A percentile compares a stretch with the other conserved stretches of the same genome.
Conservation (phyloP, 139 green algal genomes). For the Chlamydomonas schloesseri region DNA sequence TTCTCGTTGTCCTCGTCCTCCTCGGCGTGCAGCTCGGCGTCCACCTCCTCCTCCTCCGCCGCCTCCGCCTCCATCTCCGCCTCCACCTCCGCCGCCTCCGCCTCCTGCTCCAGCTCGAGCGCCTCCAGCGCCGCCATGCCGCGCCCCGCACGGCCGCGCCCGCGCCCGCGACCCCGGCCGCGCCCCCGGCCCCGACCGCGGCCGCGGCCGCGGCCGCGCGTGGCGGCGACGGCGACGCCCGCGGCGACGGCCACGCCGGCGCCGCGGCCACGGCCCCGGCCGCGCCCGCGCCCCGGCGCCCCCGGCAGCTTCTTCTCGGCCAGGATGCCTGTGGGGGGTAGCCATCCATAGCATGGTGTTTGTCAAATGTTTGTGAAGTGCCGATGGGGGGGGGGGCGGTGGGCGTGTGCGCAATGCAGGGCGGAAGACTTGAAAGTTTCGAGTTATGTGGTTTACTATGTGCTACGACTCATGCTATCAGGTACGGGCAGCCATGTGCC, state of each 20-base stretch:
- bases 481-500: too few species aligned
- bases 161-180: background rate
- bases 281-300: background rate
- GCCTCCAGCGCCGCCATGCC: background rate
- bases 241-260: background rate
- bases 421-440: too few species aligned
- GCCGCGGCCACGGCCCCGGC: constrained; percentile 20
- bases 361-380: too few species aligned
- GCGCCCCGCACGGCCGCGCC: background rate
- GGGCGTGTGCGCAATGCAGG: too few species aligned
- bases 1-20: background rate
- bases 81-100: constrained; percentile 21
- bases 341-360: too few species aligned
- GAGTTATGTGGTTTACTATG: too few species aligned
- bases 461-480: too few species aligned
- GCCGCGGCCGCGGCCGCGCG: background rate
- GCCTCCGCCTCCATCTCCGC: constrained; percentile 9
- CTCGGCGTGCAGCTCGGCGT: background rate
- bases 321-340: constrained; percentile 23
- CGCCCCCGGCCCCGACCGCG: background rate
- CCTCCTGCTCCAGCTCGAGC: constrained; percentile 10
- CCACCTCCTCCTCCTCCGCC: constrained; percentile 21
- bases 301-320: constrained; percentile 23
- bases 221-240: background rate
- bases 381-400: background rate